Conservation (phyloP, 495 filamentous ascomycete genomes). For the Pyrenula aspistea region DNA sequence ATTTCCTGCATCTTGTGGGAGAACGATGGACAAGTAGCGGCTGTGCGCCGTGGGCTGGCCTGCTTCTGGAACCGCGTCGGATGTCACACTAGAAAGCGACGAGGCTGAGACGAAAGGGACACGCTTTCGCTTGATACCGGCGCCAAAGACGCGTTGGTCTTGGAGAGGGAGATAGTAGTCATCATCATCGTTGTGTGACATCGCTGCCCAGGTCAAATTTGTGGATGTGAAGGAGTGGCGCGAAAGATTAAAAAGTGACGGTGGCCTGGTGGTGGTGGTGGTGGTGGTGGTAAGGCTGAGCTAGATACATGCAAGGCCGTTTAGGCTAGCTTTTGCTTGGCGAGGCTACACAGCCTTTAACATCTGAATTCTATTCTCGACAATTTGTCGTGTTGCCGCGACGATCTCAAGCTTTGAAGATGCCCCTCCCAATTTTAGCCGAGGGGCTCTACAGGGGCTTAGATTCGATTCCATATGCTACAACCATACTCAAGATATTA, state of each 20-base stretch:
- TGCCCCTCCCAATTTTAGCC: conserved; percentile 70
- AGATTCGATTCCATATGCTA: conserved; percentile 50
- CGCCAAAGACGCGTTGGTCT: conserved; percentile 65
- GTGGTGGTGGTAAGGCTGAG: neutral
- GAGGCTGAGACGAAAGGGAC: conserved; percentile 62
- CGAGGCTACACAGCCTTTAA: no score
- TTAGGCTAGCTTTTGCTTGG: neutral
- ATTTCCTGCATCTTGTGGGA: conserved; percentile 23
- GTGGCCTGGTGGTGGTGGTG: no score
- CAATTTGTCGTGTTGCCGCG: no score
- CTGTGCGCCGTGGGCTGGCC: conserved; percentile 35
- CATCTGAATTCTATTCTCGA: no score
- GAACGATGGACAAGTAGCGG: conserved; percentile 61
- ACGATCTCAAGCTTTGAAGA: conserved; percentile 25
- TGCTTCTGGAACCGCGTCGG: conserved; percentile 14
- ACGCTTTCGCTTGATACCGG: conserved; percentile 61
- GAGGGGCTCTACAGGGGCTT: conserved; percentile 52
- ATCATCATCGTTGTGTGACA: conserved; percentile 29
- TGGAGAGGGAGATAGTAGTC: conserved; percentile 58
- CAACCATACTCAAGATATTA: conserved; percentile 43
- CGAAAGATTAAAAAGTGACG: no score
- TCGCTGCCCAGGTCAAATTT: neutral
- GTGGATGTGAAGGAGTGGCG: no score
- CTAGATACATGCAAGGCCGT: neutral
- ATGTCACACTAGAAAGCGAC: conserved; percentile 9